Evolutionary conservation across 2,329 filamentous ascomycete genomes (phyloP), one percentile per base, ranked within the genome.

Genomic region (Scortechinia acanthostroma): DNA sequence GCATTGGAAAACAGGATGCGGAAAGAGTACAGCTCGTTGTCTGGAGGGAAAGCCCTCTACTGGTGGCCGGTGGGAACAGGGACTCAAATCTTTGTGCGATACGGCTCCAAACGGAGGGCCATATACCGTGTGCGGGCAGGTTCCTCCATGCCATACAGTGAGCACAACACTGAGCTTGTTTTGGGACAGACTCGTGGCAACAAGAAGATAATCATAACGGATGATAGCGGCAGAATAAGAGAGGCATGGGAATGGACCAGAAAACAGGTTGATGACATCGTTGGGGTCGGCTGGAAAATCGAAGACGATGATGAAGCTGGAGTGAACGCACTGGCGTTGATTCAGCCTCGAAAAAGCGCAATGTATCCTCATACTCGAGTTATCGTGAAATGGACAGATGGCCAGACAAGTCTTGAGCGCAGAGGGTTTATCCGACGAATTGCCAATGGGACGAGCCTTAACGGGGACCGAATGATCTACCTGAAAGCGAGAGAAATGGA

Each of bases 401-500:
- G 25, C 10, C 25, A 30, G 10, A 30, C n/a, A 10, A 30, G 10
- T 10, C n/a, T 30, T 10, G 25, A 30, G 25, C 25, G 25, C n/a
- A 10, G 25, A 10, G 25, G 10, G 10, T 30, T 30, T 30, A n/a
- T 30, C n/a, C 25, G 25, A 30, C 25, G 25, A n/a, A 30, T 30
- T 30, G 25, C 25, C 25, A 30, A 30, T n/a, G 25, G 25, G 10
- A 30, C 25, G 10, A 30, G 25, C 25, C n/a, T 30, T n/a, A 30
- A 30, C n/a, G 25, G 25, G n/a, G 25, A 30, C 25, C 25, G 25
- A n/a, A 30, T 30, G 25, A 30, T 30, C 25, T 30, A 30, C n/a
- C n/a, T 30, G 25, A 30, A 30, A n/a, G 25, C 25, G 25, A 30
- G n/a, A 30, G 25, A 30, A n/a, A 10, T 30, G 10, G 25, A 30